A percentile compares a stretch with the other conserved stretches of the same genome.
Evolutionary conservation across 257 asterid species (phyloP).

Genomic region (Solanum pimpinellifolium): DNA sequence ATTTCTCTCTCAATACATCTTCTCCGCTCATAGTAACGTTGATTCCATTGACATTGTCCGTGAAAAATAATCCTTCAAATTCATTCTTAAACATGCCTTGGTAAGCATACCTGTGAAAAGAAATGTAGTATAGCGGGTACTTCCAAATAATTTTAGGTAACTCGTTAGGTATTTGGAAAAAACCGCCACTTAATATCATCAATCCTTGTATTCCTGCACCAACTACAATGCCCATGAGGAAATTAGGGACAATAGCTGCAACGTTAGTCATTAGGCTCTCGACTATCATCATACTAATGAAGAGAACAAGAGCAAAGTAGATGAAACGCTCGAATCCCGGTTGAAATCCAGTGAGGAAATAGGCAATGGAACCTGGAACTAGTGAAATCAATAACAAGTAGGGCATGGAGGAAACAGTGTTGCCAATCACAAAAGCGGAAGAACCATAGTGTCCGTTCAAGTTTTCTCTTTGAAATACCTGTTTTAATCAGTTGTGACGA

Average conservation of each 20-base stretch:
- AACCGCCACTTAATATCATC: slow-evolving; percentile 22
- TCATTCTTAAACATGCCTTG: slow-evolving; percentile 30
- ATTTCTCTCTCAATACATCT: not conserved
- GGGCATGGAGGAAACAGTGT: slow-evolving; percentile 9
- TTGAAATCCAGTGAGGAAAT: slow-evolving; percentile 11
- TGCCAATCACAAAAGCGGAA: slow-evolving; percentile 15
- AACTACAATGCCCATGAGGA: slow-evolving; percentile 20
- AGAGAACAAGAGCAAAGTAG: slow-evolving; percentile 2
- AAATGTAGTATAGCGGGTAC: slow-evolving; percentile 17
- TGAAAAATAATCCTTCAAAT: slow-evolving; percentile 7
- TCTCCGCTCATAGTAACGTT: not conserved
- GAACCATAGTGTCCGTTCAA: slow-evolving; percentile 20
- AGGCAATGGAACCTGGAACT: slow-evolving; percentile 16
- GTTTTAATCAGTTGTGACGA: not conserved
- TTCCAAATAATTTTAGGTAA: slow-evolving; percentile 14
- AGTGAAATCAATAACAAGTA: slow-evolving; percentile 14
- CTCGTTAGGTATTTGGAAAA: slow-evolving; percentile 16
- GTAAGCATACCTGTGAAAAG: slow-evolving; percentile 21
- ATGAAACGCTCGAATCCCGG: not conserved
- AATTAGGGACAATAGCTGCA: slow-evolving; percentile 22
- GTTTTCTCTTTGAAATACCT: slow-evolving; percentile 23
- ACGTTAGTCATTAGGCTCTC: slow-evolving; percentile 21
- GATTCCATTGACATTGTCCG: not conserved
- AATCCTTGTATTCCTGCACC: slow-evolving; percentile 26
- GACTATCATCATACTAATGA: slow-evolving; percentile 15